These are phyloP conservation scores for Globisporangium solare DNA, from an alignment of 352 stramenopile genomes.

Conservation along the genomic window DNA sequence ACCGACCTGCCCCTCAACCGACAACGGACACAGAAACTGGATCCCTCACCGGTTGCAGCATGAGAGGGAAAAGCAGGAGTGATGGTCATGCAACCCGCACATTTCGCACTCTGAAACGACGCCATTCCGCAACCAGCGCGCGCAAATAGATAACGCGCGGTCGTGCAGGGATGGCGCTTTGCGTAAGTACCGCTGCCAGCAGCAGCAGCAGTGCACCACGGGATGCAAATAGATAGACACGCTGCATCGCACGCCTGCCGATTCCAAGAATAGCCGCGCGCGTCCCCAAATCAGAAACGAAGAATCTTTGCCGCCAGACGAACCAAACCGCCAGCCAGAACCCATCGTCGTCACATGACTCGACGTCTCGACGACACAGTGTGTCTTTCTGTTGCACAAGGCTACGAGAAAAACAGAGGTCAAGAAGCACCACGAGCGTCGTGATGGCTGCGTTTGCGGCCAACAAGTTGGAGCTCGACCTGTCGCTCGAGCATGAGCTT, in stretches of 20 bases:
- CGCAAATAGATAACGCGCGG: background rate
- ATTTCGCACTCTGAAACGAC: background rate
- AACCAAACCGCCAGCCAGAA: too few species aligned
- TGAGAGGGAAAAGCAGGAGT: background rate
- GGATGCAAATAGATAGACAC: too few species aligned
- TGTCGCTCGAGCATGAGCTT: conserved; percentile 20
- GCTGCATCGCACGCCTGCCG: too few species aligned
- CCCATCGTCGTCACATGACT: background rate
- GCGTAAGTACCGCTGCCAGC: too few species aligned
- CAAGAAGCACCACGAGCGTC: background rate
- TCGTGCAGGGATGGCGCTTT: background rate
- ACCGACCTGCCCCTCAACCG: background rate
- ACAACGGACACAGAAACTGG: background rate
- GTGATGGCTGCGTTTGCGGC: conserved; percentile 13
- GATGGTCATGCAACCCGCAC: background rate
- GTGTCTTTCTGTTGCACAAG: background rate
- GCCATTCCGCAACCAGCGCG: background rate
- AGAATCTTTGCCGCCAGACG: too few species aligned
- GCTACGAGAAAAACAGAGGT: background rate
- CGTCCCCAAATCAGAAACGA: too few species aligned
- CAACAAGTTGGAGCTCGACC: conserved; percentile 31
- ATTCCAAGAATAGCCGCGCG: too few species aligned
- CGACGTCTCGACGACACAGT: background rate
- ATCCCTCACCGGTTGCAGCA: background rate
- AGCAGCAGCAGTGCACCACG: background rate